Evolutionary conservation across 306 rosid species (phyloP).

Genomic region (Styphnolobium japonicum): DNA sequence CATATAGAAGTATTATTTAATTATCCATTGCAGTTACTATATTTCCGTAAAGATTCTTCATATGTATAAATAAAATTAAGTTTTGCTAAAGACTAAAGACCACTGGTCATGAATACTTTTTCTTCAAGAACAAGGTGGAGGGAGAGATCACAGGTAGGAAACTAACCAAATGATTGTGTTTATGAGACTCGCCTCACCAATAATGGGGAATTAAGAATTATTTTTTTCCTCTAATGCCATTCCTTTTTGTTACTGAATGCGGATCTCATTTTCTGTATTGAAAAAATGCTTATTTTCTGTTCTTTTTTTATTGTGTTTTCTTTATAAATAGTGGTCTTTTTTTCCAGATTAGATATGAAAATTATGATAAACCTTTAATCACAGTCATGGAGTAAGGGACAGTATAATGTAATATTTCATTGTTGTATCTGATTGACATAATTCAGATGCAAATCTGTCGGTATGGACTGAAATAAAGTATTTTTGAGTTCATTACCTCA

Average conservation of each 20-base stretch:
- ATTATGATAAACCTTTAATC: no score
- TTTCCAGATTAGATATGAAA: no score
- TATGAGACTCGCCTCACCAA: neutral
- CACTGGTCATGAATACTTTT: neutral
- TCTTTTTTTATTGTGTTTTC: no score
- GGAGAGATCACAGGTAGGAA: neutral
- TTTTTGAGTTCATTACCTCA: no score
- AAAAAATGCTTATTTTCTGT: no score
- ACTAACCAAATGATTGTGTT: neutral
- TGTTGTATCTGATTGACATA: no score
- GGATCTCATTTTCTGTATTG: neutral
- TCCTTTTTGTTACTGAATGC: neutral
- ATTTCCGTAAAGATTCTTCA: neutral
- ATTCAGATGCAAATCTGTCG: no score
- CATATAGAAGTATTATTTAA: neutral
- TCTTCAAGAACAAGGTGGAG: neutral
- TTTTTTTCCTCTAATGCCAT: neutral
- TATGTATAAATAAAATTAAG: neutral
- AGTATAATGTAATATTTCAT: no score
- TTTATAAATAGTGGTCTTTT: no score
- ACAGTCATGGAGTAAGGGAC: no score
- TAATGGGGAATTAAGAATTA: neutral
- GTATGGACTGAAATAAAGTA: no score
- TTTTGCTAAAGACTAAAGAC: neutral
- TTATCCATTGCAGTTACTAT: neutral